Percentiles rank a stretch among this genome's conserved stretches.
These are phyloP conservation scores for Fraxinus baroniana DNA, from an alignment of 305 asterid genomes.

Conservation along the genomic window DNA sequence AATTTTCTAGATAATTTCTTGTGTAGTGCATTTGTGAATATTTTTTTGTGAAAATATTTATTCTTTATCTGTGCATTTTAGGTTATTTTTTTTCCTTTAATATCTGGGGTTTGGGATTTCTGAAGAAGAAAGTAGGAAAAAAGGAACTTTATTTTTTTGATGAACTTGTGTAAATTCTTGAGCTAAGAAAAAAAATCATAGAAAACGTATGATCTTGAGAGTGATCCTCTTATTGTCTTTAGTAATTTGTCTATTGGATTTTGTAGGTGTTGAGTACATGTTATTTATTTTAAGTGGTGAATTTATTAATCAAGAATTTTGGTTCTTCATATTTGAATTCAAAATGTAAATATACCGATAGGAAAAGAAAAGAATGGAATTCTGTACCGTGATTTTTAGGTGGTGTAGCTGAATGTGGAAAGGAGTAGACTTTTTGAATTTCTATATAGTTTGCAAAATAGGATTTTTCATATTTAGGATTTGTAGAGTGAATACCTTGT, in stretches of 20 bases:
- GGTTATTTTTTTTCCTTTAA: not conserved
- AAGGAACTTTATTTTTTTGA: not conserved
- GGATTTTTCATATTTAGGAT: no score
- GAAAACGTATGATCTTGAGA: constrained; percentile 15
- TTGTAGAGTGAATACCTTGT: no score
- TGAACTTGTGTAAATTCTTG: constrained; percentile 5
- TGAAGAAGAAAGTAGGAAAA: constrained; percentile 7
- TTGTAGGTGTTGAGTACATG: constrained; percentile 6
- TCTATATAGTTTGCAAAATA: not conserved
- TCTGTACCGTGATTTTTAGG: constrained; percentile 5
- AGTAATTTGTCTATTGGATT: constrained; percentile 19
- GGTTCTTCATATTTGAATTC: not conserved
- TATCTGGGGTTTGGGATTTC: constrained; percentile 3
- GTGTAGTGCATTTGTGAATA: not conserved
- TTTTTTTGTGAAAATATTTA: not conserved
- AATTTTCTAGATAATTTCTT: constrained; percentile 34
- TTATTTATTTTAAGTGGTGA: constrained; percentile 4
- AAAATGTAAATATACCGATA: not conserved
- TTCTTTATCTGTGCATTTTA: not conserved
- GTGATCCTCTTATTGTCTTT: constrained; percentile 6
- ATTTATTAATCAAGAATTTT: not conserved
- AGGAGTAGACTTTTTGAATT: not conserved
- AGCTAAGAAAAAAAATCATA: not conserved
- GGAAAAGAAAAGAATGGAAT: not conserved
- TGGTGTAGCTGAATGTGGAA: constrained; percentile 3